Conservation (phyloP, 1,284 basidiomycete species). For the Hypsizygus ulmarius region DNA sequence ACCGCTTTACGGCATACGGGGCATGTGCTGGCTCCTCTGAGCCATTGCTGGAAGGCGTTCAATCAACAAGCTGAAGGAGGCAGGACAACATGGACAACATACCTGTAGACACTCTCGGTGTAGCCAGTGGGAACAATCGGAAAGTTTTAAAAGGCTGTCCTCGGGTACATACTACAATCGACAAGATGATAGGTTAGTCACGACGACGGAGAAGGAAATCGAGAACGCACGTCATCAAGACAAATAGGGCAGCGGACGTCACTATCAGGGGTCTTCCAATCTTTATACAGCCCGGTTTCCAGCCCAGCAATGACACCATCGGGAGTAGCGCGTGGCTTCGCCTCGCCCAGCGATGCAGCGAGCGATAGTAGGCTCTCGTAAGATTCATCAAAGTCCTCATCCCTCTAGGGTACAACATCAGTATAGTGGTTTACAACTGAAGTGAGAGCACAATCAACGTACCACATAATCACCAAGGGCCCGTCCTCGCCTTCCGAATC, state of each 20-base stretch:
- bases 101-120: conserved; percentile 72
- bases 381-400: conserved; percentile 69
- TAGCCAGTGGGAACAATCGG: conserved; percentile 74
- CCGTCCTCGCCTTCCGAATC: conserved; percentile 24
- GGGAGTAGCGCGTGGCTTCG: conserved; percentile 57
- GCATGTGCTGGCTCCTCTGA: conserved; percentile 61
- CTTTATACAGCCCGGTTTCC: conserved; percentile 59
- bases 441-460: conserved; percentile 22
- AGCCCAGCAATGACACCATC: conserved; percentile 55
- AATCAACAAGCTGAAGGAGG: conserved; percentile 5
- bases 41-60: conserved; percentile 53
- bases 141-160: conserved; percentile 59
- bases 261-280: conserved; percentile 61
- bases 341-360: conserved; percentile 60
- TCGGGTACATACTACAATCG: conserved; percentile 51
- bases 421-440: conserved; percentile 4
- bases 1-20: conserved; percentile 63
- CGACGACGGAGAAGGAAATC: neutral
- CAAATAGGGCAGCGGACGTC: conserved; percentile 77
- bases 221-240: conserved; percentile 57
- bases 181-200: conserved; percentile 17
- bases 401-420: conserved; percentile 45
- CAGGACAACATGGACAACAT: conserved; percentile 18
- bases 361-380: conserved; percentile 67
- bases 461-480: conserved; percentile 62